Conservation (phyloP, 495 filamentous ascomycete species). For the Aspergillus campestris region DNA sequence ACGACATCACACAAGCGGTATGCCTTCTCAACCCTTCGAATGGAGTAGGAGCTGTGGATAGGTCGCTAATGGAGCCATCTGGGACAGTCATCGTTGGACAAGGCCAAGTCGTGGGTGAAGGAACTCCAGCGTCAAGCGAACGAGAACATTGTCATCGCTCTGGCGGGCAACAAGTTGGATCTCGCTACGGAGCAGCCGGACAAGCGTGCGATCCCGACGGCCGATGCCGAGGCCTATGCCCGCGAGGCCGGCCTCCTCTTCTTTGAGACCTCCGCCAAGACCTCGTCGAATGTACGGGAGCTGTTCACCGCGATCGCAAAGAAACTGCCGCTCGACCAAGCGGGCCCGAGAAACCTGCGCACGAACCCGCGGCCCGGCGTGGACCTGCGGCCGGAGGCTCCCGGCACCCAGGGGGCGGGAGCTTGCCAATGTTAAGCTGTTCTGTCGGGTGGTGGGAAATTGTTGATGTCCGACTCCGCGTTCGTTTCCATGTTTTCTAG, state of each 20-base stretch:
- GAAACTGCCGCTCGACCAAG: conserved; percentile 94
- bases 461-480: conserved; percentile 59
- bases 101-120: conserved; percentile 99
- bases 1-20: conserved; percentile 98
- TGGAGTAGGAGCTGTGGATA: background rate
- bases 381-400: conserved; percentile 67
- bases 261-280: conserved; percentile 97
- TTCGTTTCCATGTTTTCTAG: conserved; percentile 10
- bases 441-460: conserved; percentile 50
- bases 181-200: conserved; percentile 82
- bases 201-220: conserved; percentile 81
- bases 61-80: conserved; percentile 5
- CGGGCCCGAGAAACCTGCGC: conserved; percentile 72
- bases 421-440: conserved; percentile 64
- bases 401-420: conserved; percentile 63
- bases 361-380: conserved; percentile 71
- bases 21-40: conserved; percentile 16
- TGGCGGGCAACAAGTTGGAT: conserved; percentile 97
- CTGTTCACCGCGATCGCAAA: conserved; percentile 97
- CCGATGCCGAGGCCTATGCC: conserved; percentile 91
- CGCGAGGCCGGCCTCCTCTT: conserved; percentile 87
- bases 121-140: conserved; percentile 97
- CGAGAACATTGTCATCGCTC: conserved; percentile 97
- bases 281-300: conserved; percentile 88
- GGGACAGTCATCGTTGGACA: conserved; percentile 84